Evolutionary conservation across 352 stramenopile genomes (phyloP).

Genomic region (Globisporangium abappressorium): DNA sequence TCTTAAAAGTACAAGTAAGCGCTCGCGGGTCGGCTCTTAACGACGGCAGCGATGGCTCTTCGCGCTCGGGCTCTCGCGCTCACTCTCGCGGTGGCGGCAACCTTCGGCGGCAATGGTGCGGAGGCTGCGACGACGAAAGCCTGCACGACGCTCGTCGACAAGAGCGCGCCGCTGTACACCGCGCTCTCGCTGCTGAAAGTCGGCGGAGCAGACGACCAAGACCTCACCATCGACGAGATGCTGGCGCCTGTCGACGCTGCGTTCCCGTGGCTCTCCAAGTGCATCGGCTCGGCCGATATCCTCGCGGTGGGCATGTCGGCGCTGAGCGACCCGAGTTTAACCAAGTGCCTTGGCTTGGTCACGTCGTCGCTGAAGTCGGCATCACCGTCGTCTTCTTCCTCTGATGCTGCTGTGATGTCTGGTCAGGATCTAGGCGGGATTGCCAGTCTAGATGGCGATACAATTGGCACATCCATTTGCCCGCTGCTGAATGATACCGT

Average conservation of each 20-base stretch:
- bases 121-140: neutral
- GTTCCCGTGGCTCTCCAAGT: conserved; percentile 37
- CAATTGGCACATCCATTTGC: conserved; percentile 24
- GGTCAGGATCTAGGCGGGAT: neutral
- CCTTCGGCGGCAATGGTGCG: neutral
- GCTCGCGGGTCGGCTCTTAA: neutral
- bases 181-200: conserved; percentile 25
- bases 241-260: conserved; percentile 30
- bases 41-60: neutral
- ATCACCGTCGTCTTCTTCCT: neutral
- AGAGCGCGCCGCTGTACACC: conserved; percentile 15
- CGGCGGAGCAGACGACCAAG: conserved; percentile 15
- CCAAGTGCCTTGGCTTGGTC: conserved; percentile 25
- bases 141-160: conserved; percentile 21
- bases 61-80: neutral
- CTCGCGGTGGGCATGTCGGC: conserved; percentile 24
- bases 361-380: conserved; percentile 3
- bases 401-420: neutral
- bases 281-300: conserved; percentile 29
- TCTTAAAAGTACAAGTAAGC: neutral
- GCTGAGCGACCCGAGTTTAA: conserved; percentile 21
- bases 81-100: neutral
- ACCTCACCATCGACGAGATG: conserved; percentile 27
- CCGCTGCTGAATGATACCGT: conserved; percentile 30
- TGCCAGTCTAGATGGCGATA: conserved; percentile 7